phyloP scores from a whole-genome alignment of 257 asterid genomes.

The Penstemon barbatus region DNA sequence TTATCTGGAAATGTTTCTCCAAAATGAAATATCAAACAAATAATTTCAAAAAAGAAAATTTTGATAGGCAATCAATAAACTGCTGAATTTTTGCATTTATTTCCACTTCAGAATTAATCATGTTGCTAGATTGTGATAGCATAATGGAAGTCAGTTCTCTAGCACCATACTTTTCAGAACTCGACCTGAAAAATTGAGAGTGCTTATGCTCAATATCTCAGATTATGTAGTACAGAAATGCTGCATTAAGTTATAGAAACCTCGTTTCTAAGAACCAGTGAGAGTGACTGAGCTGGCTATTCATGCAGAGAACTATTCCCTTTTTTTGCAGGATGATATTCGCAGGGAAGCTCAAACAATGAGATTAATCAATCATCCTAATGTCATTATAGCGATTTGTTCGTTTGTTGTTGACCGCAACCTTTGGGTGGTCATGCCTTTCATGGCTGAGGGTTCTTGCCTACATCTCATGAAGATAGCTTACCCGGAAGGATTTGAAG shows the following conservation, averaged over 20 bases:
- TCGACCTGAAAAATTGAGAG: slow-evolving; percentile 10
- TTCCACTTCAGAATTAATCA: slow-evolving; percentile 4
- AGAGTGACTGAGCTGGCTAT: slow-evolving; percentile 11
- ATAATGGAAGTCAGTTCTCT: slow-evolving; percentile 12
- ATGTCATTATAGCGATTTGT: slow-evolving; percentile 82
- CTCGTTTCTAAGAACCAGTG: slow-evolving; percentile 20
- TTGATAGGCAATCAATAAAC: background rate
- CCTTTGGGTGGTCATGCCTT: slow-evolving; percentile 99
- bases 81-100: background rate
- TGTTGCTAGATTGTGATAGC: slow-evolving; percentile 18
- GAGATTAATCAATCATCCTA: slow-evolving; percentile 95
- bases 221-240: slow-evolving; percentile 1
- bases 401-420: slow-evolving; percentile 92
- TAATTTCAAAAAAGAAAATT: background rate
- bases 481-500: slow-evolving; percentile 96
- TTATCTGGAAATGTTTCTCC: background rate
- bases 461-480: slow-evolving; percentile 97
- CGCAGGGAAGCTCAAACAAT: slow-evolving; percentile 97
- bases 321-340: slow-evolving; percentile 79
- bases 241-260: background rate
- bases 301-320: background rate
- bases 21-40: background rate
- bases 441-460: slow-evolving; percentile 98
- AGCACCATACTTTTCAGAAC: slow-evolving; percentile 3
- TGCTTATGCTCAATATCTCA: background rate